These are phyloP conservation scores for Colletotrichum ledebouriae DNA, from an alignment of 2,329 filamentous ascomycete species.

Conservation along the genomic window DNA sequence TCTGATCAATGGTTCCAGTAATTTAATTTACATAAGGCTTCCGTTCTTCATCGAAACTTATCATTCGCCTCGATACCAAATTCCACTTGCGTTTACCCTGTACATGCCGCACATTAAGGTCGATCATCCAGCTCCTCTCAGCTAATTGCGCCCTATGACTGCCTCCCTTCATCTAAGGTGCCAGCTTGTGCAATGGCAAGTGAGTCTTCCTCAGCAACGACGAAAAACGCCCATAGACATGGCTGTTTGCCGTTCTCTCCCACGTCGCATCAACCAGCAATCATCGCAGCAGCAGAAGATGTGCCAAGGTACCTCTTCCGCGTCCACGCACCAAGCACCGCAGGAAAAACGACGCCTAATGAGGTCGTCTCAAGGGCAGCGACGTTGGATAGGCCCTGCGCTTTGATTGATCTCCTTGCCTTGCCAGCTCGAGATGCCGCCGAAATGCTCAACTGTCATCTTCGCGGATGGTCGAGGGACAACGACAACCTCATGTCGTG, in stretches of 20 bases:
- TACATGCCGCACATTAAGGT: background rate
- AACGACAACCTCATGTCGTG: constrained; percentile 22
- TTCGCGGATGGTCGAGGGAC: constrained; percentile 9
- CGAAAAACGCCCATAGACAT: background rate
- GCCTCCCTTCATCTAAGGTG: background rate
- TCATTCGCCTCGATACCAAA: no score
- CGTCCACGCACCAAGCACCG: background rate
- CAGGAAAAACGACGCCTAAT: constrained; percentile 1
- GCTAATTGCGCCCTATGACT: background rate
- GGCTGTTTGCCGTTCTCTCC: background rate
- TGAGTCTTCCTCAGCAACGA: background rate
- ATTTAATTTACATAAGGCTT: background rate
- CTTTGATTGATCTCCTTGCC: background rate
- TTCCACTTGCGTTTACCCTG: no score
- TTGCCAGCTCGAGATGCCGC: background rate
- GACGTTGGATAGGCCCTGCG: background rate
- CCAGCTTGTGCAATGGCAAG: background rate
- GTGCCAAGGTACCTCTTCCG: constrained; percentile 20
- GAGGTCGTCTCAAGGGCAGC: constrained; percentile 14
- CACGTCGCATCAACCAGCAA: background rate
- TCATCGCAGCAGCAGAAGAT: background rate
- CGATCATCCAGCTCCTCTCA: background rate
- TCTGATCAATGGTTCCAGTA: no score
- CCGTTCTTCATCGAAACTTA: background rate
- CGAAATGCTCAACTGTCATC: constrained; percentile 21